Base-by-base conservation (phyloP, 2,329 filamentous ascomycete genomes). In the Fusarium sp. region DNA sequence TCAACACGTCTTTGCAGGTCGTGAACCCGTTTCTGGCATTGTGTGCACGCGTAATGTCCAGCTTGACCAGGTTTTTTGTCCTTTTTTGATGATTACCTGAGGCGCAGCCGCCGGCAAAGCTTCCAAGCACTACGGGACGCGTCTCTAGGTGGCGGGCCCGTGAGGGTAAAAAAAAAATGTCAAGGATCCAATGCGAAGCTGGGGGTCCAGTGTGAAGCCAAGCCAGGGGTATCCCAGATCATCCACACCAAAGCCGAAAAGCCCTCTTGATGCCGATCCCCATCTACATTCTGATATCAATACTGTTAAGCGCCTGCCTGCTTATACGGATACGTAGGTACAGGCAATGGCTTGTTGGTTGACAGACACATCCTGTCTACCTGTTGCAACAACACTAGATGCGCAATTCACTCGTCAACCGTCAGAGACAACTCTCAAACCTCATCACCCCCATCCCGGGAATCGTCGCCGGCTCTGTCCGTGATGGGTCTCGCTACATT, bases 201-300 rank as follows among this genome's bases (percentile, higher is more conserved):
- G 47, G 47, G 47, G 47, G 47, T 52, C 47, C 47, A 52, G 47
- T 12, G 25, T 30, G 15, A 30, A 30, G 47, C 47, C 47, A 37
- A 27, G 43, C 58, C 67, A 59, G 65, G 60, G 66, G 54, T 47
- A 68, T 38, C 71, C 63, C 60, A 65, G 68, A 69, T 61, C 45
- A 74, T 73, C 71, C 68, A 73, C 71, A 66, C 62, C 65, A 66
- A 35, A 72, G 71, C 65, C 71, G 67, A 65, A 72, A 63, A 45
- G 65, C 38, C 25, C 61, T 66, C 47, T 63, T 47, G 64, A 64
- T 71, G 68, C 57, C 70, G 70, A 70, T 74, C 59, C 37, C 69
- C 62, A 74, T 74, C 45, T 63, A 37, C 35, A 3, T 27, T 37
- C 38, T 43, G 38, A 20, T 64, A 35, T 56, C 47, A 52, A 52